Percentiles rank a stretch among this genome's conserved stretches.
Conservation (phyloP, 2,329 filamentous ascomycete species). For the Delphinella strobiligena region DNA sequence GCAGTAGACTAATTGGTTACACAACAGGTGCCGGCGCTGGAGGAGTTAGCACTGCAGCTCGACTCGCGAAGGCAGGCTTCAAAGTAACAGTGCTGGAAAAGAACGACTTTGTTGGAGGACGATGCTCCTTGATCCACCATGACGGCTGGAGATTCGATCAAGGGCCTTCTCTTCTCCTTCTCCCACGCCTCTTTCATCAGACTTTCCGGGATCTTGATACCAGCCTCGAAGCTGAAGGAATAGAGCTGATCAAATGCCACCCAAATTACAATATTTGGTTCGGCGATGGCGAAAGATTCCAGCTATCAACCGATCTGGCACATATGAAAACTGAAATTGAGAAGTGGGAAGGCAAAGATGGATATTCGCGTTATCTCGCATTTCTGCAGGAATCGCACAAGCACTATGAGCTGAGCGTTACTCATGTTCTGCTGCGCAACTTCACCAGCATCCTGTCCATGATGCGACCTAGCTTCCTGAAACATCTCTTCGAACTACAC, state of each 20-base stretch:
- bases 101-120: constrained; percentile 59
- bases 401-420: constrained; percentile 58
- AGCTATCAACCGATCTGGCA: constrained; percentile 55
- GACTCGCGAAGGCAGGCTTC: constrained; percentile 58
- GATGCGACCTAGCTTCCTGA: constrained; percentile 45
- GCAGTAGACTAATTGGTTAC: constrained; percentile 4
- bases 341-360: constrained; percentile 58
- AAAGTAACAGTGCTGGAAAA: constrained; percentile 68
- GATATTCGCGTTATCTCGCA: constrained; percentile 55
- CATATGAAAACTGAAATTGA: constrained; percentile 61
- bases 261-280: constrained; percentile 70
- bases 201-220: constrained; percentile 59
- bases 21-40: constrained; percentile 54
- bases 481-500: constrained; percentile 49
- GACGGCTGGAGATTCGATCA: constrained; percentile 61
- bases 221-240: constrained; percentile 51
- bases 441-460: constrained; percentile 51
- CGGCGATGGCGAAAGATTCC: constrained; percentile 51
- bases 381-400: constrained; percentile 56
- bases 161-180: constrained; percentile 60
- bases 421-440: constrained; percentile 55
- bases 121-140: constrained; percentile 53
- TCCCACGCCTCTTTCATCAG: constrained; percentile 58
- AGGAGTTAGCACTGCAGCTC: constrained; percentile 58
- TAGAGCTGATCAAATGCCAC: constrained; percentile 58